These are phyloP conservation scores for Eucalyptus sp. DNA, from an alignment of 345 rosid species.

Conservation along the genomic window DNA sequence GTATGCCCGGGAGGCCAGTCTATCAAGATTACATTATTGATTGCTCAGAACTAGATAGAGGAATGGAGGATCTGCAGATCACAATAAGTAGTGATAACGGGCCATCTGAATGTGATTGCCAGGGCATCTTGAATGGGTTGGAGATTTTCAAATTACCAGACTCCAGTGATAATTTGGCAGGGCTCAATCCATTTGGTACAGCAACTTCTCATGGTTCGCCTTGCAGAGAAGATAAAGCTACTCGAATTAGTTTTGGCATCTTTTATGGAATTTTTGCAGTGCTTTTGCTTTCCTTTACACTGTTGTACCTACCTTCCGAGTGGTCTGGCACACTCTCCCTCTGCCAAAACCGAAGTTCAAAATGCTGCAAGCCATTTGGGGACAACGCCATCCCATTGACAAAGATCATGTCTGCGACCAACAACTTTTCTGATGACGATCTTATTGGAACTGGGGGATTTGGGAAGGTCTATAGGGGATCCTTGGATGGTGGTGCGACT, in stretches of 20 bases:
- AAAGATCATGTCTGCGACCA: slow-evolving; percentile 9
- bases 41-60: too few species aligned
- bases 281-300: neutral
- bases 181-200: slow-evolving; percentile 1
- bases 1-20: slow-evolving; percentile 1
- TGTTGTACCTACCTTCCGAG: neutral
- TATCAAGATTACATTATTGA: slow-evolving; percentile 1
- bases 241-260: too few species aligned
- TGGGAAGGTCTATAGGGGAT: slow-evolving; percentile 24
- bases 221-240: too few species aligned
- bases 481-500: neutral
- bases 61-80: neutral
- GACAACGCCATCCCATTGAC: slow-evolving; percentile 2
- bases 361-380: neutral
- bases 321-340: neutral
- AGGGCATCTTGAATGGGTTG: slow-evolving; percentile 20
- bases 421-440: slow-evolving; percentile 1
- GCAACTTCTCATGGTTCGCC: neutral
- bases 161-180: slow-evolving; percentile 6
- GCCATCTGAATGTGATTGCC: neutral
- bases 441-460: slow-evolving; percentile 24
- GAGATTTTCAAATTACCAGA: slow-evolving; percentile 18
- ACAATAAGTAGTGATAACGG: neutral
- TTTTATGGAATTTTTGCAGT: too few species aligned
- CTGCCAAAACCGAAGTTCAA: neutral